Evolutionary conservation across 208 protist genomes (phyloP).

Genomic region (Angomonas ambiguus): DNA sequence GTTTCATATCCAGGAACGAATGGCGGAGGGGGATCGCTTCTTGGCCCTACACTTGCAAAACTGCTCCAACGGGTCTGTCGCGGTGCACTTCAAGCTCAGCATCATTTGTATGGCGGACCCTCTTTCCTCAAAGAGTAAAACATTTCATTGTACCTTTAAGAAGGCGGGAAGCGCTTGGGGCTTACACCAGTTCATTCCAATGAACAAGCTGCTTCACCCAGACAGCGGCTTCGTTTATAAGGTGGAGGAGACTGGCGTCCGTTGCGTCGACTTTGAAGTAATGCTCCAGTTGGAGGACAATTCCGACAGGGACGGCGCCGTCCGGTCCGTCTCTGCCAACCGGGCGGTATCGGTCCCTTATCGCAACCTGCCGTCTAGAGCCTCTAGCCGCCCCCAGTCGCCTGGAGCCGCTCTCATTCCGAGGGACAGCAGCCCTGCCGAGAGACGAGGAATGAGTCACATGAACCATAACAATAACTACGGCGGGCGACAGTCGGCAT

Average conservation of each 20-base stretch:
- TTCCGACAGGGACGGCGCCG: conserved; percentile 19
- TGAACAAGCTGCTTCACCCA: conserved; percentile 45
- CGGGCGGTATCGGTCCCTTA: neutral
- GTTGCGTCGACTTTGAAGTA: conserved; percentile 76
- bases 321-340: conserved; percentile 20
- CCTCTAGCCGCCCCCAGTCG: conserved; percentile 6
- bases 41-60: conserved; percentile 84
- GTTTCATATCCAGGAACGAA: conserved; percentile 77
- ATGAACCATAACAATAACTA: neutral
- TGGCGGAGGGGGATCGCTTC: conserved; percentile 36
- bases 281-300: conserved; percentile 48
- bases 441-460: conserved; percentile 18
- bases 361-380: neutral
- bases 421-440: conserved; percentile 22
- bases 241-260: conserved; percentile 49
- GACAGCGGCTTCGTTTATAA: conserved; percentile 64
- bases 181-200: conserved; percentile 80
- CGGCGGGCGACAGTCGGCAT: neutral
- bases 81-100: conserved; percentile 74
- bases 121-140: conserved; percentile 56
- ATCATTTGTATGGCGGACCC: conserved; percentile 61
- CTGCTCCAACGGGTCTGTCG: conserved; percentile 39
- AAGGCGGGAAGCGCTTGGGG: conserved; percentile 81
- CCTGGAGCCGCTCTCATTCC: conserved; percentile 15
- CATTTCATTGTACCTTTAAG: conserved; percentile 84